phyloP scores from a whole-genome alignment of 2,329 filamentous ascomycete genomes.

The Scedosporium apiospermum region DNA sequence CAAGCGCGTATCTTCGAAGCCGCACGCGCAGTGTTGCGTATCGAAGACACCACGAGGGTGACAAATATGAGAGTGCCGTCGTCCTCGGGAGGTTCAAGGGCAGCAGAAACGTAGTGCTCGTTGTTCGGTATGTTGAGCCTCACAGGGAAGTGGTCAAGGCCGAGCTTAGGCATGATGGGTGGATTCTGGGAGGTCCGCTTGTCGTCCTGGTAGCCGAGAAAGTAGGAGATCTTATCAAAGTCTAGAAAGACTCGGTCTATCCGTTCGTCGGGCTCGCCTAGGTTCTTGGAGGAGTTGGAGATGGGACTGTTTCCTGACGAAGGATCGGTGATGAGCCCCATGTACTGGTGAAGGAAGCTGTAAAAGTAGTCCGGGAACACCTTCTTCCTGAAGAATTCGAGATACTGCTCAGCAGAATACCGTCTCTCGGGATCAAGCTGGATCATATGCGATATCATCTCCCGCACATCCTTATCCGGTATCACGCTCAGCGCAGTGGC shows the following conservation, averaged over 20 bases:
- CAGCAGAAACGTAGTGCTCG: slow-evolving; percentile 56
- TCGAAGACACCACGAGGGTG: slow-evolving; percentile 76
- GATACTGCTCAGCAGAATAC: slow-evolving; percentile 87
- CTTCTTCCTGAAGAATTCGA: slow-evolving; percentile 84
- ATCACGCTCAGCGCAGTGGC: slow-evolving; percentile 77
- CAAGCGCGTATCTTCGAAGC: slow-evolving; percentile 83
- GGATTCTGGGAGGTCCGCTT: slow-evolving; percentile 21
- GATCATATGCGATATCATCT: slow-evolving; percentile 93
- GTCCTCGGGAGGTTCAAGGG: slow-evolving; percentile 56
- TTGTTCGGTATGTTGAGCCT: slow-evolving; percentile 81
- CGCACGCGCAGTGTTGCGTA: slow-evolving; percentile 81
- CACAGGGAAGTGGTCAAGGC: slow-evolving; percentile 63
- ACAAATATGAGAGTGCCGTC: slow-evolving; percentile 91
- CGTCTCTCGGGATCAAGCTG: slow-evolving; percentile 84
- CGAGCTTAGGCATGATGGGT: slow-evolving; percentile 32
- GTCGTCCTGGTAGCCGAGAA: slow-evolving; percentile 64
- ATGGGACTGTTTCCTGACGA: slow-evolving; percentile 67
- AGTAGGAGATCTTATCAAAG: slow-evolving; percentile 96
- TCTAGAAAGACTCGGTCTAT: slow-evolving; percentile 91
- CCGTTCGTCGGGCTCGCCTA: slow-evolving; percentile 82
- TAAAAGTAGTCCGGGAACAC: slow-evolving; percentile 97
- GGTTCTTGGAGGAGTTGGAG: slow-evolving; percentile 58
- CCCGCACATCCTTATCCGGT: slow-evolving; percentile 74
- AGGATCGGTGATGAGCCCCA: slow-evolving; percentile 89
- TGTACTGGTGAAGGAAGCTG: slow-evolving; percentile 93